phyloP scores from a whole-genome alignment of 441 rosid genomes.

The Breynia disticha region DNA sequence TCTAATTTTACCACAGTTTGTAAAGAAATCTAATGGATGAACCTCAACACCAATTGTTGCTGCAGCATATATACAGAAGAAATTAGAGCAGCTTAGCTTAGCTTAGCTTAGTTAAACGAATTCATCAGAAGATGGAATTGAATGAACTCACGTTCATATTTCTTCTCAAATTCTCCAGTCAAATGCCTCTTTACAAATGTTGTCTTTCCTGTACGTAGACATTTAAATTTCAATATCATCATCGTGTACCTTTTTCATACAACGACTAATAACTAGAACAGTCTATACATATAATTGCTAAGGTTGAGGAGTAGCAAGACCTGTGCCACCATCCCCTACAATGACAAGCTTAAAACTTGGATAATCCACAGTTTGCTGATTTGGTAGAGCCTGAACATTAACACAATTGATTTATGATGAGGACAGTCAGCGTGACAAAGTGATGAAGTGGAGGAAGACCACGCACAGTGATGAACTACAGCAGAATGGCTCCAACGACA shows the following conservation, averaged over 20 bases:
- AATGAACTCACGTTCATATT: slow-evolving; percentile 37
- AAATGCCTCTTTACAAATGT: slow-evolving; percentile 53
- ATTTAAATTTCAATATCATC: too few relatives aligned
- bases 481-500: too few relatives aligned
- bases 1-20: slow-evolving; percentile 41
- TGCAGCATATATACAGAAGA: slow-evolving; percentile 13
- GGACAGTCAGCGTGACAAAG: too few relatives aligned
- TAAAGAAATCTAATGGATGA: slow-evolving; percentile 55
- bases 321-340: slow-evolving; percentile 44
- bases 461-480: too few relatives aligned
- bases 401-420: not conserved
- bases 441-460: not conserved
- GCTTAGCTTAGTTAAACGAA: not conserved
- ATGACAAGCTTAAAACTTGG: slow-evolving; percentile 76
- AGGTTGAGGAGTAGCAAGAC: not conserved
- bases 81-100: not conserved
- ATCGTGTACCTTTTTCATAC: too few relatives aligned
- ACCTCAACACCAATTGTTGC: slow-evolving; percentile 66
- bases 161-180: slow-evolving; percentile 51
- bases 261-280: too few relatives aligned
- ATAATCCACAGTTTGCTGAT: slow-evolving; percentile 61
- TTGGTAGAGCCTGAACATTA: slow-evolving; percentile 52
- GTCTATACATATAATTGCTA: not conserved
- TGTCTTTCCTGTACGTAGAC: slow-evolving; percentile 34
- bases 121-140: not conserved